Percentiles rank a stretch among this genome's conserved stretches.
Conservation (phyloP, 768 basidiomycete genomes). For the Lactifluus piperatus region DNA sequence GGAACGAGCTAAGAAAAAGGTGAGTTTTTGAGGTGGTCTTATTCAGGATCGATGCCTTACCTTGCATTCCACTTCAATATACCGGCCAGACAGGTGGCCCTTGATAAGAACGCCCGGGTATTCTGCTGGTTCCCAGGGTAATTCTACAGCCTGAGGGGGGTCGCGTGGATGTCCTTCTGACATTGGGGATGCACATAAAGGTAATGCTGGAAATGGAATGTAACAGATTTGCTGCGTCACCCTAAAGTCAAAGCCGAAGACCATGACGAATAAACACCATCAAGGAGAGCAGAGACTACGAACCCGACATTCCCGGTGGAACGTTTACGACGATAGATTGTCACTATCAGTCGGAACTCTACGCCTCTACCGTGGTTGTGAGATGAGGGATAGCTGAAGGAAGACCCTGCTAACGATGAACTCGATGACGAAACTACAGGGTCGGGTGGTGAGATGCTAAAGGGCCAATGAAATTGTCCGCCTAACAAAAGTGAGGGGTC, state of each 20-base stretch:
- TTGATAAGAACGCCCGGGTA: not conserved
- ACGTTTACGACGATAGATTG: slow-evolving; percentile 9
- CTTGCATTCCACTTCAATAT: slow-evolving; percentile 11
- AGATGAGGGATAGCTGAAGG: not conserved
- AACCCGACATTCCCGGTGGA: slow-evolving; percentile 5
- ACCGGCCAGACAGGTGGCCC: not conserved
- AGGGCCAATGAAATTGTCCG: slow-evolving; percentile 6
- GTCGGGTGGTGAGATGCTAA: not conserved
- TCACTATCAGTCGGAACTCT: slow-evolving; percentile 6
- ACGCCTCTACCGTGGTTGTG: not conserved
- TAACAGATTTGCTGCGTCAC: not conserved
- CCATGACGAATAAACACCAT: not conserved
- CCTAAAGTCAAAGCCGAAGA: not conserved
- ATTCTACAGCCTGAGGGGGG: not conserved
- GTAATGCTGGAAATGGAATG: not conserved
- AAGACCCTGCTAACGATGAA: not conserved
- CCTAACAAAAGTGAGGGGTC: not conserved
- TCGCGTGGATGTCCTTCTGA: not conserved
- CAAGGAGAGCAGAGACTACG: not conserved
- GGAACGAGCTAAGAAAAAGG: not conserved
- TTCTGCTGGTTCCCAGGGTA: slow-evolving; percentile 3
- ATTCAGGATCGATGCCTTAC: not conserved
- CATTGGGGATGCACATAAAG: not conserved
- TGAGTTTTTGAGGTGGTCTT: not conserved
- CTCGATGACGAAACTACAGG: not conserved